Evolutionary conservation across 805 yeast genomes (phyloP).

Genomic region (Jamesozyma jinghongensis): DNA sequence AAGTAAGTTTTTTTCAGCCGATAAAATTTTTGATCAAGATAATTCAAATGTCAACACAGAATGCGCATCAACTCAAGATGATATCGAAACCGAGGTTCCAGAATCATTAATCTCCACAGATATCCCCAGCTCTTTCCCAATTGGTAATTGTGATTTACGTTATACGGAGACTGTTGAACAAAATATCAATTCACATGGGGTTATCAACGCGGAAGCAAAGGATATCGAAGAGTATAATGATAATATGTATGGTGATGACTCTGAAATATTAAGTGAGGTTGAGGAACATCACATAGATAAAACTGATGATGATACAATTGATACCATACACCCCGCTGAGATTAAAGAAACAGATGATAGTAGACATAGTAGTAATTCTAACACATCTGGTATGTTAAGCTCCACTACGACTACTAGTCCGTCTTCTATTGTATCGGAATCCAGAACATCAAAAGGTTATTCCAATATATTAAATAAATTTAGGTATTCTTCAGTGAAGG

Average conservation of each 20-base stretch:
- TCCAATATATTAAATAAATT: conserved; percentile 6
- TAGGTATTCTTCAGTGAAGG: conserved; percentile 7
- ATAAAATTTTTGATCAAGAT: not conserved
- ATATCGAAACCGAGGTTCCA: conserved; percentile 22
- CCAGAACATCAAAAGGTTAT: conserved; percentile 2
- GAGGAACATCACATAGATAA: not conserved
- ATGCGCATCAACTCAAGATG: conserved; percentile 4
- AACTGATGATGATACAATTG: not conserved
- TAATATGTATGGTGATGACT: conserved; percentile 2
- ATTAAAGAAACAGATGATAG: not conserved
- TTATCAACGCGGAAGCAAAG: not conserved
- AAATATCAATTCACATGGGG: not conserved
- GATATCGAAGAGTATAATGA: not conserved
- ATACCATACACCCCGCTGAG: no score
- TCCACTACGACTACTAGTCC: no score
- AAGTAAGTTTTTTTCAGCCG: conserved; percentile 12
- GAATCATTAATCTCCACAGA: conserved; percentile 23
- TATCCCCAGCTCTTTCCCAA: conserved; percentile 15
- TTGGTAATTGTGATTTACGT: no score
- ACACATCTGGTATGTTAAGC: no score
- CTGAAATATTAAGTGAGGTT: conserved; percentile 2
- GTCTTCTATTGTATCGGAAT: no score
- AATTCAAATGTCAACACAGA: not conserved
- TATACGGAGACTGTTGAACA: not conserved
- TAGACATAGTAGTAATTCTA: no score